A percentile compares a stretch with the other conserved stretches of the same genome.
phyloP scores from a whole-genome alignment of 495 filamentous ascomycete species.

The Xylaria nigripes region DNA sequence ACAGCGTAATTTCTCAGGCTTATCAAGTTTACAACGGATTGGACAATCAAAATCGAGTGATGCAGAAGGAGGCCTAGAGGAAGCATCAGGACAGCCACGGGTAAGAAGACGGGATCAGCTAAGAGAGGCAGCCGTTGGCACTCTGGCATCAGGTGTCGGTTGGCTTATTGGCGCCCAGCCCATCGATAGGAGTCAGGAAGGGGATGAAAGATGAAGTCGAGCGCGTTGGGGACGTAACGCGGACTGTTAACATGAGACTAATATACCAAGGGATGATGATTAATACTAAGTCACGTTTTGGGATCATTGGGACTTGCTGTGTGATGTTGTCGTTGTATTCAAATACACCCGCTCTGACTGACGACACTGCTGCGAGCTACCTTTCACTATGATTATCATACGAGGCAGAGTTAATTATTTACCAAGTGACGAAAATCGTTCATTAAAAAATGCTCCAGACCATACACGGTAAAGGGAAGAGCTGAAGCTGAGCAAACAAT shows the following conservation, averaged over 20 bases:
- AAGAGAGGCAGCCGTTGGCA: slow-evolving; percentile 63
- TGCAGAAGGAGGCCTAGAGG: slow-evolving; percentile 19
- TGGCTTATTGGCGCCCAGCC: slow-evolving; percentile 70
- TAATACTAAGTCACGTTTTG: background rate
- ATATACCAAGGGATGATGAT: background rate
- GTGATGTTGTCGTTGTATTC: too few relatives aligned
- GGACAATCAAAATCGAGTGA: slow-evolving; percentile 20
- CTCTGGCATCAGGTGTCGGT: slow-evolving; percentile 70
- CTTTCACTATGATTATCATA: too few relatives aligned
- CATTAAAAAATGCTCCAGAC: too few relatives aligned
- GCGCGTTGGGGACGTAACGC: background rate
- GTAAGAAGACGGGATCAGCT: slow-evolving; percentile 76
- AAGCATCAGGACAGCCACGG: slow-evolving; percentile 38
- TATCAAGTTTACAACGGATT: slow-evolving; percentile 37
- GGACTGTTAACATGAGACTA: too few relatives aligned
- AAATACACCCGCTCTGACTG: too few relatives aligned
- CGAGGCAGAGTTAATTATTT: too few relatives aligned
- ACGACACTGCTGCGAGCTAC: too few relatives aligned
- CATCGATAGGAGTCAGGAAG: slow-evolving; percentile 17
- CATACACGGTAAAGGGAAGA: too few relatives aligned
- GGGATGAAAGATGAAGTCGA: slow-evolving; percentile 1
- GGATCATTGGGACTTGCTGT: background rate
- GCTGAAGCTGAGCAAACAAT: too few relatives aligned
- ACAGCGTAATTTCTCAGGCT: slow-evolving; percentile 40
- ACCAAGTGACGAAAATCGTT: too few relatives aligned